A percentile compares a stretch with the other conserved stretches of the same genome.
Conservation (phyloP, 2,329 filamentous ascomycete species). For the Xylariaceae sp. region DNA sequence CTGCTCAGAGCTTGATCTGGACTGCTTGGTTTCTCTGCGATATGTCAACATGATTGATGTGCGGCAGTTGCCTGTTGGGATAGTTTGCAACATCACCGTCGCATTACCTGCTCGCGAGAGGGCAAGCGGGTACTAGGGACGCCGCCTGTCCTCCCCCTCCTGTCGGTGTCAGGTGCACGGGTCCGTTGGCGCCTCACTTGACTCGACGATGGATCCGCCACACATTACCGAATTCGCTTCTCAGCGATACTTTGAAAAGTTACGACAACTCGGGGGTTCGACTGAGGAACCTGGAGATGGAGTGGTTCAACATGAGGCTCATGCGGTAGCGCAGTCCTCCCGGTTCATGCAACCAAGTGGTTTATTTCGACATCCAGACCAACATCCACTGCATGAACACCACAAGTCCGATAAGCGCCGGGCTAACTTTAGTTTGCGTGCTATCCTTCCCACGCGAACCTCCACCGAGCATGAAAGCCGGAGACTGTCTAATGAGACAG, state of each 20-base stretch:
- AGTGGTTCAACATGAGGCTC: conserved; percentile 19
- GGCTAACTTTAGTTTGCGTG: conserved; percentile 28
- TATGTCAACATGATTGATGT: conserved; percentile 32
- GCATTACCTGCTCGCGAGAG: conserved; percentile 25
- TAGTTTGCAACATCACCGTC: conserved; percentile 21
- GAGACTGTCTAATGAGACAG: conserved; percentile 22
- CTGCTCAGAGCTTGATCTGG: conserved; percentile 8
- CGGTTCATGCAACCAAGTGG: conserved; percentile 47
- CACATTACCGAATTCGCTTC: conserved; percentile 64
- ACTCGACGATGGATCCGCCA: conserved; percentile 51
- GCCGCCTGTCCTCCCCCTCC: conserved; percentile 24
- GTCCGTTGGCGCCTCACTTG: conserved; percentile 11
- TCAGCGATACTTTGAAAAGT: conserved; percentile 57
- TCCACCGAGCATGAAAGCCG: conserved; percentile 29
- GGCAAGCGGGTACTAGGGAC: conserved; percentile 23
- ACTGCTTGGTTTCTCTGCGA: conserved; percentile 13
- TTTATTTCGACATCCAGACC: conserved; percentile 28
- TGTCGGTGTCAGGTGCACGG: conserved; percentile 18
- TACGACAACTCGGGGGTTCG: conserved; percentile 49
- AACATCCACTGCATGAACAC: conserved; percentile 30
- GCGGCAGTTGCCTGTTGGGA: conserved; percentile 22
- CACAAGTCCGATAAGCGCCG: conserved; percentile 29
- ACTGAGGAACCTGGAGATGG: conserved; percentile 37
- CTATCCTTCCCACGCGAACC: conserved; percentile 28
- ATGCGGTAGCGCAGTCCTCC: conserved; percentile 31